Evolutionary conservation across 805 yeast species (phyloP).

Genomic region (Monosporozyma servazzii): DNA sequence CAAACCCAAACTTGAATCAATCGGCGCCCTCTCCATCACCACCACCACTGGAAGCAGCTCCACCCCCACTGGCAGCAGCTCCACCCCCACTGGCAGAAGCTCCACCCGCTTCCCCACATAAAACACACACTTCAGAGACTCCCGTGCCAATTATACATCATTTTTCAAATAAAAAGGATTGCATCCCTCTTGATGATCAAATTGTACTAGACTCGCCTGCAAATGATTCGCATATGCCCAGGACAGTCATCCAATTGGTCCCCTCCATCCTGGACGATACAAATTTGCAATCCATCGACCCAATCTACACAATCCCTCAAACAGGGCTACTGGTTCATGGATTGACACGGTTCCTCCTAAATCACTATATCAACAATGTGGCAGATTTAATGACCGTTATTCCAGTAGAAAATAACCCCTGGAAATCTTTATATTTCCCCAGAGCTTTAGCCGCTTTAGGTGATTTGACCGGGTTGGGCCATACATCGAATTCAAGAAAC

Average conservation of each 20-base stretch:
- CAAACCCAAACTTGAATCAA: background rate
- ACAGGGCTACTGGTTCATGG: constrained; percentile 60
- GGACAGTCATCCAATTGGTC: constrained; percentile 15
- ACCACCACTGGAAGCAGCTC: background rate
- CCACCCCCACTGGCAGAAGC: background rate
- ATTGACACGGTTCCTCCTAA: constrained; percentile 59
- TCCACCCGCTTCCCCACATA: background rate
- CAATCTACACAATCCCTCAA: constrained; percentile 40
- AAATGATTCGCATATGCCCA: constrained; percentile 17
- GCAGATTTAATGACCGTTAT: constrained; percentile 74
- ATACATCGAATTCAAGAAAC: constrained; percentile 65
- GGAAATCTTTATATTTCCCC: constrained; percentile 83
- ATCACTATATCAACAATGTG: constrained; percentile 64
- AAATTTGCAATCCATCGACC: constrained; percentile 6
- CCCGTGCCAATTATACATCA: background rate
- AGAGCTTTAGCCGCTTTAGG: constrained; percentile 76
- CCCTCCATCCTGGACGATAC: constrained; percentile 13
- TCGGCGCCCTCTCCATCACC: background rate
- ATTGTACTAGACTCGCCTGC: constrained; percentile 7
- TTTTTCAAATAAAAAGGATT: background rate
- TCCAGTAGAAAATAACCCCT: constrained; percentile 60
- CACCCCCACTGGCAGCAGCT: background rate
- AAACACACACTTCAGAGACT: background rate
- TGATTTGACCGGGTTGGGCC: constrained; percentile 64
- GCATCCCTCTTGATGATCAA: constrained; percentile 2